Base-by-base conservation (phyloP, 2,329 filamentous ascomycete species). In the Periglandula ipomoeae region DNA sequence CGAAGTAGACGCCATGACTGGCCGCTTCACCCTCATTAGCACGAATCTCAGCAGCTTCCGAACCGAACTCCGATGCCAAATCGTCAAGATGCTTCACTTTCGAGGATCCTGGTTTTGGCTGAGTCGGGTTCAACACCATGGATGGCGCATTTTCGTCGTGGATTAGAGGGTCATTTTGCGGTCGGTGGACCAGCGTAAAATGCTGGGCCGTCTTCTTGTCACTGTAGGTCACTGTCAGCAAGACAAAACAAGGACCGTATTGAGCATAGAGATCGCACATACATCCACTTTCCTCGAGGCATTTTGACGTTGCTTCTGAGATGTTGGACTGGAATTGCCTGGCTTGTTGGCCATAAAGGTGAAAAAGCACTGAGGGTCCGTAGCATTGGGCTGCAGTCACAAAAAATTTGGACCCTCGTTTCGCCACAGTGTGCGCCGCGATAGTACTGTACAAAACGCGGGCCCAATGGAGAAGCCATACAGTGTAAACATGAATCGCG, bases 21-120 rank as follows among this genome's bases (percentile, higher is more conserved):
- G 94, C 93, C 8, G 94, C 93, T 70, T 98, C 90, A 59, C 94
- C 94, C 68, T 98, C 93, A 65, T 98, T 97, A 49, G 81, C 78
- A 57, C 90, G 83, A 55, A 95, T 81, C 52, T 70, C 70, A 38
- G 74, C 72, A 20, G 76, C 74, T 27, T 84, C 81, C 30, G 78
- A 72, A 1, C 86, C 86, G 44, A 96, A 82, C 63, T 94, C 86
- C 3, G 77, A 82, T 9, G 74, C 79, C 22, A 98, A 74, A 55
- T 97, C 90, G 50, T 79, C 76, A 15, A 95, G 75, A 50, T 81
- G 82, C 65, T 85, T 85, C 52, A 79, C 71, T 50, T 74, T 74
- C 13, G 67, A 62, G 7, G 61, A 49, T 8, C 60, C 60, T n/a
- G 60, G 53, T 32, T 61, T 57, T 59, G 72, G 66, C 58, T 70